Evolutionary conservation across 495 filamentous ascomycete species (phyloP).

Genomic region (Lasiosphaeria ovina): DNA sequence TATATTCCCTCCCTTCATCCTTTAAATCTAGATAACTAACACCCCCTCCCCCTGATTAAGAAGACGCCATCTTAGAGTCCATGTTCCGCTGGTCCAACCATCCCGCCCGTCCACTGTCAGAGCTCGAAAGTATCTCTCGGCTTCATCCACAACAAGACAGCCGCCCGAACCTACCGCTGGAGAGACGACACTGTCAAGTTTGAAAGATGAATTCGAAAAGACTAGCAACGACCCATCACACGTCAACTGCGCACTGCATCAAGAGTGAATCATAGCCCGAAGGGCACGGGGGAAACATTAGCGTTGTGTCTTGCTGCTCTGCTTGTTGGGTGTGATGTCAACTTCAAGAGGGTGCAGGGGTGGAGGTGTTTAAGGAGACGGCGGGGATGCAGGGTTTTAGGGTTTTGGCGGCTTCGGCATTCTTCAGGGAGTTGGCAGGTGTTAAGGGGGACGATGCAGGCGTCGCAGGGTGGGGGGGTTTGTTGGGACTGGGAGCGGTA

Average conservation of each 20-base stretch:
- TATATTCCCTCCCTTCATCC: not conserved
- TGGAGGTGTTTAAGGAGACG: conserved; percentile 21
- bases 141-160: conserved; percentile 63
- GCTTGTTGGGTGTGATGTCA: conserved; percentile 19
- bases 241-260: conserved; percentile 45
- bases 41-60: no score
- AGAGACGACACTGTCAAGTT: conserved; percentile 57
- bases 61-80: conserved; percentile 55
- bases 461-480: no score
- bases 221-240: conserved; percentile 45
- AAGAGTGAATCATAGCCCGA: conserved; percentile 13
- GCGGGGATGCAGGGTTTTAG: conserved; percentile 47
- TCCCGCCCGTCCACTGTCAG: conserved; percentile 55
- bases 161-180: conserved; percentile 57
- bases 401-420: conserved; percentile 38
- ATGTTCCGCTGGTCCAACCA: conserved; percentile 60
- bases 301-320: conserved; percentile 44
- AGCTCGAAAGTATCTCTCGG: conserved; percentile 78
- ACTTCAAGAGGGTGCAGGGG: conserved; percentile 13
- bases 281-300: conserved; percentile 30
- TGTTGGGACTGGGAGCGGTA: no score
- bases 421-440: conserved; percentile 39
- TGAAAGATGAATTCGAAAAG: conserved; percentile 67
- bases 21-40: not conserved
- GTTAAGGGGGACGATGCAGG: no score